phyloP scores from a whole-genome alignment of 805 yeast genomes.

The Barnettozyma siamensis region DNA sequence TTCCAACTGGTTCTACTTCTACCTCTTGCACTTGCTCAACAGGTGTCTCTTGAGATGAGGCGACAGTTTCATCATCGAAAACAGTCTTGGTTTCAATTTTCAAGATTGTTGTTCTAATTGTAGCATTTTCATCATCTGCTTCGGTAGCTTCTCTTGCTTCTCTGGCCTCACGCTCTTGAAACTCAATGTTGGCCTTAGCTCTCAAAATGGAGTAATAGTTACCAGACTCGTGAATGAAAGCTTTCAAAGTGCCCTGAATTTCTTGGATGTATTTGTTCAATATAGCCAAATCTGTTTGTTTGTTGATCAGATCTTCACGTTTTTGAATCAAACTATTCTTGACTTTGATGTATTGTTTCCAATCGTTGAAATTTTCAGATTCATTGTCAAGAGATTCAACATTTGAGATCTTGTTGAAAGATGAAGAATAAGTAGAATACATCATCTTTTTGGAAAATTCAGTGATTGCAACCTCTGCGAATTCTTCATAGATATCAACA shows the following conservation, averaged over 20 bases:
- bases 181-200: conserved; percentile 52
- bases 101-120: neutral
- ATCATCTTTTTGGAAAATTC: conserved; percentile 61
- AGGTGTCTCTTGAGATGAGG: neutral
- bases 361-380: conserved; percentile 38
- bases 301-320: conserved; percentile 45
- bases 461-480: conserved; percentile 59
- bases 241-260: conserved; percentile 36
- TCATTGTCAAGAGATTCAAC: conserved; percentile 24
- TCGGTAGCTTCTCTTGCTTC: conserved; percentile 33
- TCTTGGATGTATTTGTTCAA: conserved; percentile 30
- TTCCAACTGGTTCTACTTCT: conserved; percentile 5
- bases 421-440: conserved; percentile 23
- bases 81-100: neutral
- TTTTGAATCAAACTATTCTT: conserved; percentile 49
- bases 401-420: conserved; percentile 18
- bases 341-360: conserved; percentile 55
- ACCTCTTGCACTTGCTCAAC: neutral
- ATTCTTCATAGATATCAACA: conserved; percentile 66
- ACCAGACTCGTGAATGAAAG: conserved; percentile 53
- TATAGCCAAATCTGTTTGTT: conserved; percentile 27
- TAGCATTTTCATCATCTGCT: neutral
- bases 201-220: conserved; percentile 52
- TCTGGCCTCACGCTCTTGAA: conserved; percentile 46
- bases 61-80: conserved; percentile 8